Conservation (phyloP, 192 early-diverging fungal species). For the Podila horticola region DNA sequence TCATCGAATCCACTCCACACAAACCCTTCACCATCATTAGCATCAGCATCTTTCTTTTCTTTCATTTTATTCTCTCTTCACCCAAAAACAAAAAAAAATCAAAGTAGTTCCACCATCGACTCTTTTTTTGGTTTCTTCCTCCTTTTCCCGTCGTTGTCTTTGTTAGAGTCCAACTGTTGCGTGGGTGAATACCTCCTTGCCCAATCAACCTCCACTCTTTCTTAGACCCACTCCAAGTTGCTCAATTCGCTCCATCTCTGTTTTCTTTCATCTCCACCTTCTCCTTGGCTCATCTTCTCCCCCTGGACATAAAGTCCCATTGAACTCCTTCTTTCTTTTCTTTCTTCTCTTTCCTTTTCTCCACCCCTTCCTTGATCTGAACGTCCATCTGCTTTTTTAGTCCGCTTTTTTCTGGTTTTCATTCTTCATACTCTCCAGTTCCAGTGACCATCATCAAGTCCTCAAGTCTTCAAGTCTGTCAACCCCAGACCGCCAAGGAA, state of each 20-base stretch:
- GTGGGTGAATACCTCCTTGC: no score
- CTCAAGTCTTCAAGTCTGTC: background rate
- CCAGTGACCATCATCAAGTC: background rate
- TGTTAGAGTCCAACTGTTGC: no score
- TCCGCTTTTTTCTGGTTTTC: background rate
- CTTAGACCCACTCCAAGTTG: background rate
- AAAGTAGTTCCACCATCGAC: background rate
- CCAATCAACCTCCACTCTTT: background rate
- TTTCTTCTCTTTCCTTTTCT: background rate
- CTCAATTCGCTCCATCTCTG: background rate
- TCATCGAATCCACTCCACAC: background rate
- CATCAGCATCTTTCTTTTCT: background rate
- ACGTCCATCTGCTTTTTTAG: background rate
- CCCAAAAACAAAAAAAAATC: background rate
- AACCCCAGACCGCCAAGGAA: background rate
- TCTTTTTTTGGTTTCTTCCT: background rate
- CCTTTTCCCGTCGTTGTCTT: background rate
- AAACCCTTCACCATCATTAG: background rate
- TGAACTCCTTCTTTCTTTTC: conserved; percentile 1
- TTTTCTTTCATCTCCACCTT: background rate
- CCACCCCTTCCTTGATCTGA: conserved; percentile 3
- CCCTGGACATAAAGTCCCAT: background rate
- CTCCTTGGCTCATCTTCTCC: background rate
- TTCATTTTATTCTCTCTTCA: background rate
- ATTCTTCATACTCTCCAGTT: background rate